Conservation (phyloP, 306 rosid species). For the Cicer chorassanicum region DNA sequence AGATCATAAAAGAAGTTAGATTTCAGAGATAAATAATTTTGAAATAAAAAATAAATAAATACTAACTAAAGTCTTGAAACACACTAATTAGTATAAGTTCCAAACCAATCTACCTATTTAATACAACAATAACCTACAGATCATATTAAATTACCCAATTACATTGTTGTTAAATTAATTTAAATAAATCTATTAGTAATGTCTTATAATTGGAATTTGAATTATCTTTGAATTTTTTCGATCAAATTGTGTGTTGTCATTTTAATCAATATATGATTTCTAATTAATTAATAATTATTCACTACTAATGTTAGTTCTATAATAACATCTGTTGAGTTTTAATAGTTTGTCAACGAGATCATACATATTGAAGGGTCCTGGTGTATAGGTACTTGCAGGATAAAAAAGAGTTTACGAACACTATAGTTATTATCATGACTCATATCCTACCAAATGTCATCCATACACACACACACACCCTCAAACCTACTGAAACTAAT, state of each 20-base stretch:
- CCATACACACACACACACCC: too few species aligned
- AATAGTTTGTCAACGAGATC: not conserved
- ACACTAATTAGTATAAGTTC: not conserved
- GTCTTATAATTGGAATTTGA: not conserved
- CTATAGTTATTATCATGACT: too few species aligned
- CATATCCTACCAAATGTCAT: too few species aligned
- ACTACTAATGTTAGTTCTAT: not conserved
- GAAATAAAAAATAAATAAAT: not conserved
- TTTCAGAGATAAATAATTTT: constrained; percentile 20
- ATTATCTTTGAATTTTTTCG: not conserved
- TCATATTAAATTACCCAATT: not conserved
- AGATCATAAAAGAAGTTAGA: constrained; percentile 39
- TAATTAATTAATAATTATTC: not conserved
- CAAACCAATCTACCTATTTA: not conserved
- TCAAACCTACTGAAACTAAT: too few species aligned
- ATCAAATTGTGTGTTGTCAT: not conserved
- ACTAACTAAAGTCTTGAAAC: not conserved
- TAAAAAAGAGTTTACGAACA: too few species aligned
- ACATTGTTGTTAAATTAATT: not conserved
- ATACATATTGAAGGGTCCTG: too few species aligned
- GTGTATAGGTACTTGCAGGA: too few species aligned
- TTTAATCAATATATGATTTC: not conserved
- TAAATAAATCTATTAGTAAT: not conserved
- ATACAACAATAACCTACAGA: too few species aligned
- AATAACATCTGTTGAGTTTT: not conserved